Base-by-base conservation (phyloP, 1,139 yeast genomes). In the Suhomyces kunorum region DNA sequence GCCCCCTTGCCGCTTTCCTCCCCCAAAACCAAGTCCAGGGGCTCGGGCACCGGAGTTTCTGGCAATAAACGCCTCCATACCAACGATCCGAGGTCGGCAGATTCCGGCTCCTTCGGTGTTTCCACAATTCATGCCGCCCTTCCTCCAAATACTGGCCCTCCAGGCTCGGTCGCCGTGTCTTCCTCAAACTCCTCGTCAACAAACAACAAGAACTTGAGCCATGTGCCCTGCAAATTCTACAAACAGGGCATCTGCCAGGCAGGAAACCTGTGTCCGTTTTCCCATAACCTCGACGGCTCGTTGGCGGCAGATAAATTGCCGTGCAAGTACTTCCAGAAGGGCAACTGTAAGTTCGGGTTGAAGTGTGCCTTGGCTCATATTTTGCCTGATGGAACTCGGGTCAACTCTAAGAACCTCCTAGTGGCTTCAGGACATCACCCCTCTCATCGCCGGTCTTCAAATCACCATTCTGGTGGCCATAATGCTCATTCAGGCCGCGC, bases 231-330 rank as follows among this genome's bases (percentile, higher is more conserved):
- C 63, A 90, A 90, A 65, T 90, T 92, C 68, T 89, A 74, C 60
- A 74, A 80, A 47, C 96, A 89, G 59, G 97, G 98, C 0, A 80
- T 86, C 14, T 90, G 98, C 62, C 97, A 89, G 63, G 98, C 98
- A 1, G 98, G 98, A 9, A 71, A 69, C 42, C 74, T 92, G 2
- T 92, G 98, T 61, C 97, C 97, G 2, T 92, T 92, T 56, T 83
- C 95, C 31, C 98, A 92, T 59, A 77, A 86, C 33, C 63, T 80
- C 41, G 87, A 83, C 40, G 73, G 80, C 3, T 63, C 76, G 13
- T 67, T 74, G 30, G 73, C 71, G 18, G 76, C 76, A 23, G 89
- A 83, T 46, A 78, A 78, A 47, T 76, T 85, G 23, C 95, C 95
- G 7, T 90, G 98, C 72, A 89, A 88, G 68, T 90, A 89, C 61